Base-by-base conservation (phyloP, 208 protist genomes). In the Acanthamoeba lenticulata region DNA sequence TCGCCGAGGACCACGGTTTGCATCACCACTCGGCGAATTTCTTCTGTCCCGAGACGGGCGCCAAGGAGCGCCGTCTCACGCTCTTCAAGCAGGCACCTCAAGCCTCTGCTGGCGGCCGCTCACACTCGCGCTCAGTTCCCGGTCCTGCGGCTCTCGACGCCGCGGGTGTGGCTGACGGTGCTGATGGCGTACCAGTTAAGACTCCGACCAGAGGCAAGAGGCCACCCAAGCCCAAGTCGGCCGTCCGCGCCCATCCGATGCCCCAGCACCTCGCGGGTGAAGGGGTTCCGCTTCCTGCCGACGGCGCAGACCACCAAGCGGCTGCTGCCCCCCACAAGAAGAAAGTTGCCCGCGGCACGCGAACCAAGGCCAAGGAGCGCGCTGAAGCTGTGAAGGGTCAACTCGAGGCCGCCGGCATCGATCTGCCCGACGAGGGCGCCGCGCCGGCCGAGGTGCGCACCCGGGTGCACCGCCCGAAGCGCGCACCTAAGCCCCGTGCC, bases 11-110 rank as follows among this genome's bases (percentile, higher is more conserved):
- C 4, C 7, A 83, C 36, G 65, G 65, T 17, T 65, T 94, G 24
- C 40, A 77, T 34, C 62, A 67, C n/a, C 86, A 92, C 21, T 77
- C 86, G 21, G 29, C 86, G 15, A 92, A 74, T 55, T 92, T 44
- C 52, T 77, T 67, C 86, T 92, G 86, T 52, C n/a, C 52, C 24
- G 55, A 92, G 55, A 92, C 86, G 32, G 62, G 62, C 36, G 45
- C 52, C 57, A 67, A 74, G 57, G n/a, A 92, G 42, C 67, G 62
- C 32, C 52, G 86, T 13, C 27, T 92, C 6, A 74, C 86, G 40
- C 57, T 92, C 6, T 74, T 92, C 62, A 92, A 72, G 86, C 47
- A 77, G 36, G 15, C 47, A 34, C 47, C 55, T 15, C 81, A 79
- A n/a, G 19, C 32, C 77, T 34, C 36, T 5, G 40, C 40, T 9